These are phyloP conservation scores for Pseudocercospora vitis DNA, from an alignment of 2,329 filamentous ascomycete species.

Conservation along the genomic window DNA sequence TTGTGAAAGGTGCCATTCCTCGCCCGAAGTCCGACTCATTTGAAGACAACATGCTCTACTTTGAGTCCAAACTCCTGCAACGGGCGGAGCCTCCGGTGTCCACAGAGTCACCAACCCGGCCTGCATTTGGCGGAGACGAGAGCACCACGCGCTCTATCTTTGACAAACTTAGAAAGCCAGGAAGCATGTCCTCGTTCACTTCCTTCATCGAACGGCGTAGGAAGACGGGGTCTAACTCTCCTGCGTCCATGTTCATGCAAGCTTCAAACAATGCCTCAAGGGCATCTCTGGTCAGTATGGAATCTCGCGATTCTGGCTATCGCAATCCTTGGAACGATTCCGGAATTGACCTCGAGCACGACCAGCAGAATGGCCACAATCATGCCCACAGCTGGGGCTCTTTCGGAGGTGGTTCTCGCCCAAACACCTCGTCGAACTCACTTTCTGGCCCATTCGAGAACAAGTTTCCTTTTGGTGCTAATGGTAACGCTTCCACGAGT, in stretches of 20 bases:
- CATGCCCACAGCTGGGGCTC: conserved; percentile 50
- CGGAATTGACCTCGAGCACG: conserved; percentile 92
- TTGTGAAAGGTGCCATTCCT: conserved; percentile 90
- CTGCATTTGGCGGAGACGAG: conserved; percentile 75
- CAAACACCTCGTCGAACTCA: conserved; percentile 64
- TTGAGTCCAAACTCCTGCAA: conserved; percentile 94
- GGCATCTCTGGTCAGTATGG: conserved; percentile 91
- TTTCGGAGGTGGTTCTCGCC: conserved; percentile 57
- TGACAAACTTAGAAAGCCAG: conserved; percentile 89
- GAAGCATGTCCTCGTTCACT: conserved; percentile 89
- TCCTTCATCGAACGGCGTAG: conserved; percentile 92
- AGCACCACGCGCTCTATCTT: conserved; percentile 80
- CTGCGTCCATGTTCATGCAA: conserved; percentile 75
- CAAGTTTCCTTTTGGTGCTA: conserved; percentile 62
- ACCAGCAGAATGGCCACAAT: conserved; percentile 45
- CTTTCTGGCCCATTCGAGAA: conserved; percentile 62
- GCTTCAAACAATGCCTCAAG: conserved; percentile 88
- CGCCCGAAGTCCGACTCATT: conserved; percentile 99
- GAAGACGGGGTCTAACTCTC: conserved; percentile 85
- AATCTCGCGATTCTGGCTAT: conserved; percentile 91
- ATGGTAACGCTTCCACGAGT: conserved; percentile 41
- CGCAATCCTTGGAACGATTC: conserved; percentile 98
- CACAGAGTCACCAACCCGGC: conserved; percentile 85
- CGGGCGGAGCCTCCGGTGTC: conserved; percentile 76
- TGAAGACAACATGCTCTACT: conserved; percentile 93